Base-by-base conservation (phyloP, 371 early-diverging fungal species). In the Encephalitozoon romaleae region DNA sequence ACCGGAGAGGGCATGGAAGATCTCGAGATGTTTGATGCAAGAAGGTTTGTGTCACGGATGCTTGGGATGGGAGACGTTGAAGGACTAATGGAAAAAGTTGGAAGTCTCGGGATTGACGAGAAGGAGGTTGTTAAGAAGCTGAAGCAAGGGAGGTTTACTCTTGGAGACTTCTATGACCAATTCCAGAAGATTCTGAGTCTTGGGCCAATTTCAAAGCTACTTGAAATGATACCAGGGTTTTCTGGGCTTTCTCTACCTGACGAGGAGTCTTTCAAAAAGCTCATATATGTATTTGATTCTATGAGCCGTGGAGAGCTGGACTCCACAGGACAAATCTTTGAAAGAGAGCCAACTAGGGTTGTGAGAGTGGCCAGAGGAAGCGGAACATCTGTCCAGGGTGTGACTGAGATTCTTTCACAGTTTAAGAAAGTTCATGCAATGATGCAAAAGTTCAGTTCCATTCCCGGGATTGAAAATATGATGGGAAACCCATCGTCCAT, bases 1-100 rank as follows among this genome's bases (percentile, higher is more conserved):
- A 92, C 91, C 4, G 98, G 98, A 81, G 98, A 98, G 86, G 96
- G 95, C 79, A 88, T 96, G 85, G 91, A 93, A 68, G 96, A 96
- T 78, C 84, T 98, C 77, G 98, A 98, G 67, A 87, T 89, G 38
- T 98, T 98, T 80, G 89, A 90, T 43, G 90, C 96, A n/a, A 86
- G 89, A 53, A 89, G 92, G 30, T 98, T 97, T 87, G 87, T 98
- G 70, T 88, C 90, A 74, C 94, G 93, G 82, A 91, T 98, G 89
- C 88, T 96, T 53, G 93, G 90, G 34, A 92, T 95, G 92, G 96
- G 96, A 67, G 97, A 98, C 84, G 82, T 98, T 70, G 84, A 88
- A 34, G 94, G 94, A 12, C 86, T 98, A 54, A 88, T 94, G 69
- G 96, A 97, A 81, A 92, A 91, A 23, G 90, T 96, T 1, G 88